Conservation (phyloP, 768 basidiomycete genomes). For the Austroboletus festivus region DNA sequence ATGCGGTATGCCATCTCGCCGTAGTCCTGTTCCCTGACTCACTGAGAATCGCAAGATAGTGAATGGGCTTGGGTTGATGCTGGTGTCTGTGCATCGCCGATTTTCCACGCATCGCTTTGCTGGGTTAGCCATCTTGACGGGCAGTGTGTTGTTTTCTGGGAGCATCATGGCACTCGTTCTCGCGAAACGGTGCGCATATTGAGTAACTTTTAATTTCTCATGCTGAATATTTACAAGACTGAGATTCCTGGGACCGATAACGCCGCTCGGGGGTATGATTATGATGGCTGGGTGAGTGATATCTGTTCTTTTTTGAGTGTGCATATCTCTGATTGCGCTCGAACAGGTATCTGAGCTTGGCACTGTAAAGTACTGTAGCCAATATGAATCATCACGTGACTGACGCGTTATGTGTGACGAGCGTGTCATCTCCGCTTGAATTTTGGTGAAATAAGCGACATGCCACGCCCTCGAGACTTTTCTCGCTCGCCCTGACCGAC, state of each 20-base stretch:
- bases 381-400: conserved; percentile 36
- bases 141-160: conserved; percentile 59
- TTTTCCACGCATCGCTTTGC: conserved; percentile 61
- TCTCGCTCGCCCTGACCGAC: conserved; percentile 17
- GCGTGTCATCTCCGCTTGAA: conserved; percentile 48
- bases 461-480: conserved; percentile 11
- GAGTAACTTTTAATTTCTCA: background rate
- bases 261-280: conserved; percentile 59
- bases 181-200: conserved; percentile 39
- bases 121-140: conserved; percentile 61
- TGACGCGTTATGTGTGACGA: conserved; percentile 31
- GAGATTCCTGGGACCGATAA: conserved; percentile 58
- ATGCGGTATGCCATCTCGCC: conserved; percentile 47
- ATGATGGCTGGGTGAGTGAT: conserved; percentile 66
- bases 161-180: conserved; percentile 53
- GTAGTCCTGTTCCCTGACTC: conserved; percentile 5
- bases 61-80: conserved; percentile 65
- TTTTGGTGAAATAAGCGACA: conserved; percentile 29
- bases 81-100: conserved; percentile 59
- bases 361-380: conserved; percentile 33
- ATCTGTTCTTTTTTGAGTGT: background rate
- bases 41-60: conserved; percentile 44
- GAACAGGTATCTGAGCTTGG: conserved; percentile 52
- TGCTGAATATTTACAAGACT: conserved; percentile 31
- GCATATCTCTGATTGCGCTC: conserved; percentile 2